Evolutionary conservation across 2,329 filamentous ascomycete genomes (phyloP).

Genomic region (Colletotrichum cuscutae): DNA sequence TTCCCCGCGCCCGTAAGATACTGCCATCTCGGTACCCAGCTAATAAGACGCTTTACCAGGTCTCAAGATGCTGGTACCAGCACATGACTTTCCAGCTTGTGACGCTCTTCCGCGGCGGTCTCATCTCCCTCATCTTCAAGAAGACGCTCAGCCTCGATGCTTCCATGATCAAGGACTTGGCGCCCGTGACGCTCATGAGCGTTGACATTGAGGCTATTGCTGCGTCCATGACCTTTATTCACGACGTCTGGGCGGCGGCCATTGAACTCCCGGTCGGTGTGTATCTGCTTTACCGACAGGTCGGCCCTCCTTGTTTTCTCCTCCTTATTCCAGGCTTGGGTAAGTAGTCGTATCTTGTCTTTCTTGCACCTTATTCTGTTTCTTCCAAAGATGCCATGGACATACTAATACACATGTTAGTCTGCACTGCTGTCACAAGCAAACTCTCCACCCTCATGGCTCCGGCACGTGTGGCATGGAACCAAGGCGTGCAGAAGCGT

Average conservation of each 20-base stretch:
- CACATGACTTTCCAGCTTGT: constrained; percentile 49
- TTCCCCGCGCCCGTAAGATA: background rate
- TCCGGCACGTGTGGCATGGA: constrained; percentile 50
- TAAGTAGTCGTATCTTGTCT: constrained; percentile 31
- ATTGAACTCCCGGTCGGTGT: constrained; percentile 50
- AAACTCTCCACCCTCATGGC: constrained; percentile 42
- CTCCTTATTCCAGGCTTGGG: constrained; percentile 42
- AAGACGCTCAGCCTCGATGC: constrained; percentile 51
- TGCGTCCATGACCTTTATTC: constrained; percentile 39
- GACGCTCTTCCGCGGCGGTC: constrained; percentile 47
- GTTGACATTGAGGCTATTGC: constrained; percentile 53
- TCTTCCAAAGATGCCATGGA: background rate
- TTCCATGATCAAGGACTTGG: constrained; percentile 45
- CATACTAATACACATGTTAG: constrained; percentile 32
- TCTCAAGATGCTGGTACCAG: constrained; percentile 41
- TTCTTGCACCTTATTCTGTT: background rate
- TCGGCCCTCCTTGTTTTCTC: constrained; percentile 44
- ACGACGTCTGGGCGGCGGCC: constrained; percentile 51
- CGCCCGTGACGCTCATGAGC: constrained; percentile 57
- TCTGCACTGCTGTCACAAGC: constrained; percentile 7
- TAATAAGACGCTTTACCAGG: constrained; percentile 13
- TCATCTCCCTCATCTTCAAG: constrained; percentile 59
- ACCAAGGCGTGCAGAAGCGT: constrained; percentile 51
- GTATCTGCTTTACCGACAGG: constrained; percentile 47
- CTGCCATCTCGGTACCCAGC: background rate